Conservation (phyloP, 2,329 filamentous ascomycete genomes). For the Rhynchosporium graminicola region DNA sequence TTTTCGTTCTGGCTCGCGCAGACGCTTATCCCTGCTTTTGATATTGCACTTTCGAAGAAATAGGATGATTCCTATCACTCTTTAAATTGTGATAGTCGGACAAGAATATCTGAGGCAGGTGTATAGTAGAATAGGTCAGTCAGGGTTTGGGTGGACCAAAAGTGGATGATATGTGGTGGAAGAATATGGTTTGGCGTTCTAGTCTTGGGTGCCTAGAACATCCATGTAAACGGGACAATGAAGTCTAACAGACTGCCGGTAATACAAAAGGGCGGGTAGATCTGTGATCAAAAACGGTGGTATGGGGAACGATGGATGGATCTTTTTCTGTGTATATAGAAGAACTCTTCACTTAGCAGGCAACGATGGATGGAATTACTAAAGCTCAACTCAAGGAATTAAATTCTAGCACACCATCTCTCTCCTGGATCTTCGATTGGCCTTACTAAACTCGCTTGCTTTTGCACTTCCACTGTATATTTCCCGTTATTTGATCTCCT, state of each 20-base stretch:
- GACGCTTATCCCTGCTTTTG: constrained; percentile 94
- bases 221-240: not conserved
- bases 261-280: no score
- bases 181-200: constrained; percentile 24
- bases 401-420: not conserved
- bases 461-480: no score
- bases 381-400: constrained; percentile 26
- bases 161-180: constrained; percentile 23
- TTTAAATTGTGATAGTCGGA: not conserved
- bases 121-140: constrained; percentile 15
- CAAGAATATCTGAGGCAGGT: constrained; percentile 9
- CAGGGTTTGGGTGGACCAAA: constrained; percentile 16
- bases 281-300: not conserved
- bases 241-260: not conserved
- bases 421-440: no score
- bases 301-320: not conserved
- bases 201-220: no score
- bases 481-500: no score
- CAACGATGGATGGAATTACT: constrained; percentile 4
- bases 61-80: constrained; percentile 16
- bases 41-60: constrained; percentile 48
- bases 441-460: no score
- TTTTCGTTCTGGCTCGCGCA: constrained; percentile 99
- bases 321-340: not conserved
- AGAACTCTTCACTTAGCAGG: not conserved